Evolutionary conservation across 208 protist species (phyloP), one percentile per base, ranked within the genome.

Genomic region (Balamuthia mandrillaris): DNA sequence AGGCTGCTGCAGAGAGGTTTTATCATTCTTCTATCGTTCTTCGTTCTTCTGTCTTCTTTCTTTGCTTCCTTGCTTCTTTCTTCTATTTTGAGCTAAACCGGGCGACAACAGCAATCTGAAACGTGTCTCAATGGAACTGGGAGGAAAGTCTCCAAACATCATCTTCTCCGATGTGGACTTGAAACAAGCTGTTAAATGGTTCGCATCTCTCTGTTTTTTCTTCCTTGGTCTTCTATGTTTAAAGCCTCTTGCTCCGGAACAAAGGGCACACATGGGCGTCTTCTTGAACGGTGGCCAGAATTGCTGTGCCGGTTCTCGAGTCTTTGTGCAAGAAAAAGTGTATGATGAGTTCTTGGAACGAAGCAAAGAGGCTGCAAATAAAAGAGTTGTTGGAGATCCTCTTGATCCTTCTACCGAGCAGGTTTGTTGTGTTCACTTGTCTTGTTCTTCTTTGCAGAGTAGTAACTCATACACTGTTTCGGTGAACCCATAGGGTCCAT

Each of bases 231-330:
- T 14, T 54, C 16, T 14, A 21, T 24, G 21, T 24, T 14, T 14
- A 54, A 54, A 21, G 16, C 14, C 47, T 18, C 18, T 14, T 18
- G 47, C 18, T 18, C 14, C 47, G 14, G 14, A 21, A 54, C 58
- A 29, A 29, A 29, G 16, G n/a, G 10, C 33, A 31, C 24, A 65
- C 14, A 88, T 94, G 51, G 93, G 94, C 39, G 95, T 91, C 65
- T 96, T 94, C 85, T 93, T 95, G 88, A 97, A 97, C 89, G 95
- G 93, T 81, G 95, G 95, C 29, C 95, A 97, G 90, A 96, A 95
- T 88, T 97, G 95, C 88, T 93, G 95, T 60, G 95, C 93, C 35
- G 85, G 94, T 33, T 94, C 96, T 1, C 45, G 68, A 24, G 29
- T 77, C 14, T 47, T 77, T 7, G 68, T 77, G 18, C 68, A 77